phyloP scores from a whole-genome alignment of 495 filamentous ascomycete species.

The Friedmanniomyces endolithicus region DNA sequence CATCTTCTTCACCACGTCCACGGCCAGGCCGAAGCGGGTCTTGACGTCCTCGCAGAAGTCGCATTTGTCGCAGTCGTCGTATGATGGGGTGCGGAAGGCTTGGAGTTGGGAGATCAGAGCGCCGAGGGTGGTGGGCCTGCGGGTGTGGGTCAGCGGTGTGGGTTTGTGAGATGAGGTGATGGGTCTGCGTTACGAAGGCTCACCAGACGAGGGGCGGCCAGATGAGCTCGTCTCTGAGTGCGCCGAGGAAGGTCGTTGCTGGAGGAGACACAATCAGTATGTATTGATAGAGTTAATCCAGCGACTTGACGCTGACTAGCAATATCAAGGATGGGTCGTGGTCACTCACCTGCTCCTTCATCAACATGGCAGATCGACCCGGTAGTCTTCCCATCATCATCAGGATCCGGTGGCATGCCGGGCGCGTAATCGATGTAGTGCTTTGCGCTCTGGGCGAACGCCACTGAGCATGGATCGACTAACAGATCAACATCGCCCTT shows the following conservation, averaged over 20 bases:
- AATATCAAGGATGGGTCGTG: not conserved
- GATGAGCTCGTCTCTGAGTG: constrained; percentile 9
- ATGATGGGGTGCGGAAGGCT: constrained; percentile 9
- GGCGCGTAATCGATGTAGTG: constrained; percentile 17
- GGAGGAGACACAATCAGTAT: not conserved
- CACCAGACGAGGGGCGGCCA: constrained; percentile 12
- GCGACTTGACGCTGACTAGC: too few relatives aligned
- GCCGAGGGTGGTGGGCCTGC: constrained; percentile 2
- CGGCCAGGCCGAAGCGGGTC: not conserved
- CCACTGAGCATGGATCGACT: constrained; percentile 9
- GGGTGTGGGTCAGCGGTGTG: not conserved
- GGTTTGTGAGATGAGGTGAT: not conserved
- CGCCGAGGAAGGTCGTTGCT: constrained; percentile 9
- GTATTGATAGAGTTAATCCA: too few relatives aligned
- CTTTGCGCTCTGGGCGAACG: constrained; percentile 1
- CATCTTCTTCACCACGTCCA: constrained; percentile 4
- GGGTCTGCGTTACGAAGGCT: not conserved
- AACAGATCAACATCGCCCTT: constrained; percentile 11
- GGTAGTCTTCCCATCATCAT: not conserved
- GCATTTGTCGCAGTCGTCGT: constrained; percentile 16
- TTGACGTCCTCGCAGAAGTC: constrained; percentile 16
- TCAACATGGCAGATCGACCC: constrained; percentile 10
- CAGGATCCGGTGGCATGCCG: constrained; percentile 6
- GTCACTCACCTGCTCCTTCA: not conserved
- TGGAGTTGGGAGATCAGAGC: constrained; percentile 5